Evolutionary conservation across 164 flowering plant genomes (phyloP).

Genomic region (Vitis amurensis): DNA sequence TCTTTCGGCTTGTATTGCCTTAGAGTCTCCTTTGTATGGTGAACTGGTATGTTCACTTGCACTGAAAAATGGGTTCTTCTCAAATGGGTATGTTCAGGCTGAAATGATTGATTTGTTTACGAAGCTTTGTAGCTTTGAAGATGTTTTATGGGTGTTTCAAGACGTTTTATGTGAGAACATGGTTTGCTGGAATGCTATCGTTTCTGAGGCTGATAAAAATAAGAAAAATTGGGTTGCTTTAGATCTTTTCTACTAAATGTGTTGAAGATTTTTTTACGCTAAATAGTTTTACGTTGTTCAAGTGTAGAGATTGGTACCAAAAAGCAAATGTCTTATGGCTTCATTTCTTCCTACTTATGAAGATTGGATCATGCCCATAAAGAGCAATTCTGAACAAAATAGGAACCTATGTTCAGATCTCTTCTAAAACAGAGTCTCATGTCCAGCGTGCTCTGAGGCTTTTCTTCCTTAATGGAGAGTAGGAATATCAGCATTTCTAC

Average conservation of each 20-base stretch:
- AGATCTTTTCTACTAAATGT: conserved; percentile 55
- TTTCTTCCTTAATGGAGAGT: too few species aligned
- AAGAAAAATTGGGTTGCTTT: conserved; percentile 48
- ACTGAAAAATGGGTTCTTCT: conserved; percentile 50
- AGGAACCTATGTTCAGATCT: too few species aligned
- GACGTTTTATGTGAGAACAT: conserved; percentile 60
- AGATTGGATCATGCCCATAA: too few species aligned
- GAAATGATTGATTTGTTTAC: conserved; percentile 68
- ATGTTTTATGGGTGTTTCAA: conserved; percentile 59
- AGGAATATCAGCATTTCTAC: too few species aligned
- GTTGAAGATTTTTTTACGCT: conserved; percentile 32
- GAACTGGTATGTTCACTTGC: conserved; percentile 44
- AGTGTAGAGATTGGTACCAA: not conserved
- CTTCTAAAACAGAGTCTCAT: too few species aligned
- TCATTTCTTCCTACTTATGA: too few species aligned
- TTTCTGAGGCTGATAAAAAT: conserved; percentile 64
- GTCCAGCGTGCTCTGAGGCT: too few species aligned
- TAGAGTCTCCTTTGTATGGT: conserved; percentile 34
- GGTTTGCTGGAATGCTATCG: conserved; percentile 77
- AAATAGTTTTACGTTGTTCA: conserved; percentile 58
- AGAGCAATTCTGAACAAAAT: too few species aligned
- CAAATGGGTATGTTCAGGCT: conserved; percentile 56
- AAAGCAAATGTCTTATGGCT: too few species aligned
- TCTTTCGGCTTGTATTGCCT: conserved; percentile 65
- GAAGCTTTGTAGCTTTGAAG: conserved; percentile 44